Evolutionary conservation across 2,329 filamentous ascomycete genomes (phyloP).

Genomic region (Exophiala oligosperma): DNA sequence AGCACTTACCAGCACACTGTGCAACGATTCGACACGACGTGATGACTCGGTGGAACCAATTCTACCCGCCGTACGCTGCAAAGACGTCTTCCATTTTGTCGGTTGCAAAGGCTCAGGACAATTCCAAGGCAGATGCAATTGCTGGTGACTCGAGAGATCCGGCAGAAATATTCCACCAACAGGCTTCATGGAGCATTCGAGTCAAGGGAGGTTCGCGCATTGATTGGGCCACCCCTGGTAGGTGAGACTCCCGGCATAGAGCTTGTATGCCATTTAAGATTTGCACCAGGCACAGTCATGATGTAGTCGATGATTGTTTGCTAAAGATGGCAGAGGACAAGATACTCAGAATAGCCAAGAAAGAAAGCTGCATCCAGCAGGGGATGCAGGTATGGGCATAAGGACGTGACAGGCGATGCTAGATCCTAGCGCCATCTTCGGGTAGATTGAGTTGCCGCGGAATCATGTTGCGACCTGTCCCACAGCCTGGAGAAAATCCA

Average conservation of each 20-base stretch:
- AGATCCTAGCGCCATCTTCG: conserved; percentile 22
- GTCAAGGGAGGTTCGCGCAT: conserved; percentile 1
- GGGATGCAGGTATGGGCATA: background rate
- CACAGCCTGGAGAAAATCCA: background rate
- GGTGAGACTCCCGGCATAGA: conserved; percentile 4
- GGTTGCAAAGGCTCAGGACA: background rate
- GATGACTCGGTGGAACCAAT: background rate
- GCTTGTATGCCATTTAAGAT: conserved; percentile 17
- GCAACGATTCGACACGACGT: conserved; percentile 2
- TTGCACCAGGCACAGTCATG: conserved; percentile 24
- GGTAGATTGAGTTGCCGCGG: conserved; percentile 17
- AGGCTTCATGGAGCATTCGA: background rate
- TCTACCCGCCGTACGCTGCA: background rate
- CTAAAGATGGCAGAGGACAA: background rate
- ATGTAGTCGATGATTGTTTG: conserved; percentile 15
- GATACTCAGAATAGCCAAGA: background rate
- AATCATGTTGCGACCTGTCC: background rate
- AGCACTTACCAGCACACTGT: background rate
- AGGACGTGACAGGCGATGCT: conserved; percentile 3
- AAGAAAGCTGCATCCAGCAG: background rate
- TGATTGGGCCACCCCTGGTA: background rate
- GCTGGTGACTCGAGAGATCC: background rate
- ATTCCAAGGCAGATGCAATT: background rate
- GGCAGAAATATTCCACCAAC: conserved; percentile 1
- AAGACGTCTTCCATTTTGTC: conserved; percentile 6